Percentiles rank a stretch among this genome's conserved stretches.
Evolutionary conservation across 768 basidiomycete species (phyloP).

Genomic region (Suillus paluster): DNA sequence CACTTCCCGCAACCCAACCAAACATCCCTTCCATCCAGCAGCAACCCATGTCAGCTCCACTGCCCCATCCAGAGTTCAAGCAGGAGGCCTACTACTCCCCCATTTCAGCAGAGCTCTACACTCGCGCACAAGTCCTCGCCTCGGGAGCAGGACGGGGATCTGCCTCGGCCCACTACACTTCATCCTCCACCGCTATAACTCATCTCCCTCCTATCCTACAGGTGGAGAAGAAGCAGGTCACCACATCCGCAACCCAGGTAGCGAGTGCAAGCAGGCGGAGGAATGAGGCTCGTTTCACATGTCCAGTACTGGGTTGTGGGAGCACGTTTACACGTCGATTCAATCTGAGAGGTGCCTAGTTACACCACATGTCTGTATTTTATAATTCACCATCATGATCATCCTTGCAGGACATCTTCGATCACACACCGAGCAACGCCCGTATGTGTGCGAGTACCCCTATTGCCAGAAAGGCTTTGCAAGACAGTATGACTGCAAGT

Average conservation of each 20-base stretch:
- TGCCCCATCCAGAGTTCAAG: conserved; percentile 44
- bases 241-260: conserved; percentile 90
- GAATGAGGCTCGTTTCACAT: conserved; percentile 91
- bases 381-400: conserved; percentile 7
- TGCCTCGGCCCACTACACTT: conserved; percentile 34
- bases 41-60: no score
- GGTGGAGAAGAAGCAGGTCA: conserved; percentile 94
- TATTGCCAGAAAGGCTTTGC: conserved; percentile 96
- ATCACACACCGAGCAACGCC: conserved; percentile 96
- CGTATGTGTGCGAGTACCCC: conserved; percentile 92
- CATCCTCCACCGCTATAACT: conserved; percentile 40
- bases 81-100: conserved; percentile 54
- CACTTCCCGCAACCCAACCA: no score
- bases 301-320: conserved; percentile 94
- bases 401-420: conserved; percentile 92
- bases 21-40: conserved; percentile 29
- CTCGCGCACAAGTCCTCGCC: conserved; percentile 48
- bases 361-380: conserved; percentile 8
- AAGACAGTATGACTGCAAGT: conserved; percentile 97
- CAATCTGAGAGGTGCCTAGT: conserved; percentile 73
- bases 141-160: conserved; percentile 28
- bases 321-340: conserved; percentile 96
- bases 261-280: conserved; percentile 88
- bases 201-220: conserved; percentile 83
- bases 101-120: conserved; percentile 58